These are phyloP conservation scores for Magnolia changhungtana DNA, from an alignment of 164 flowering plant genomes.

Conservation along the genomic window DNA sequence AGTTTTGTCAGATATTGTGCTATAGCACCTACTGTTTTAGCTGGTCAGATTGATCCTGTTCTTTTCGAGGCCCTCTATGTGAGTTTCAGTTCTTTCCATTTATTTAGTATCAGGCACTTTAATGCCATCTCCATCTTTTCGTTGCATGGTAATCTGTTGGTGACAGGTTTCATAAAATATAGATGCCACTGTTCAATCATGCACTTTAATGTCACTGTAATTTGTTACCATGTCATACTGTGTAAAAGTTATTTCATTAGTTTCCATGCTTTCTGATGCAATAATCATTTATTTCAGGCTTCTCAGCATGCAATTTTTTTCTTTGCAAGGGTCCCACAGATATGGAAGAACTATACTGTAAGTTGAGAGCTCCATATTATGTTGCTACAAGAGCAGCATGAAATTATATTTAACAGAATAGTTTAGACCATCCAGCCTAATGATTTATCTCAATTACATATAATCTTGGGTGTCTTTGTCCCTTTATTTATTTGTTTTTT, in stretches of 20 bases:
- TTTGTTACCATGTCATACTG: neutral
- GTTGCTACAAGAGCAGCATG: neutral
- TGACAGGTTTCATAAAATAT: neutral
- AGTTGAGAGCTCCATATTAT: slow-evolving; percentile 22
- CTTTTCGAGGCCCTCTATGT: slow-evolving; percentile 95
- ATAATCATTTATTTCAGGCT: slow-evolving; percentile 52
- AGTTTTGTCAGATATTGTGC: slow-evolving; percentile 66
- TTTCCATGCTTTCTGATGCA: slow-evolving; percentile 11
- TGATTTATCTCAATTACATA: neutral
- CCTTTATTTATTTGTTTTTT: neutral
- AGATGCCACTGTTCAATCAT: neutral
- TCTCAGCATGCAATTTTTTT: slow-evolving; percentile 94
- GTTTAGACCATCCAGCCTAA: neutral
- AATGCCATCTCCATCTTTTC: neutral
- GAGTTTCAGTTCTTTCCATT: slow-evolving; percentile 30
- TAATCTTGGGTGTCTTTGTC: neutral
- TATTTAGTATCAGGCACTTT: neutral
- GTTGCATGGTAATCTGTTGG: neutral
- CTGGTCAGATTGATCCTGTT: slow-evolving; percentile 80
- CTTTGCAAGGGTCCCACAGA: slow-evolving; percentile 87
- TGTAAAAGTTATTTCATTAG: neutral
- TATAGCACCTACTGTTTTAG: slow-evolving; percentile 78
- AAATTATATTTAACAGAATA: neutral
- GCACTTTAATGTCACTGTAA: neutral
- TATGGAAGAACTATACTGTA: slow-evolving; percentile 79